Evolutionary conservation across 495 filamentous ascomycete genomes (phyloP), one percentile per base, ranked within the genome.

Genomic region (Penicillium tannophilum): DNA sequence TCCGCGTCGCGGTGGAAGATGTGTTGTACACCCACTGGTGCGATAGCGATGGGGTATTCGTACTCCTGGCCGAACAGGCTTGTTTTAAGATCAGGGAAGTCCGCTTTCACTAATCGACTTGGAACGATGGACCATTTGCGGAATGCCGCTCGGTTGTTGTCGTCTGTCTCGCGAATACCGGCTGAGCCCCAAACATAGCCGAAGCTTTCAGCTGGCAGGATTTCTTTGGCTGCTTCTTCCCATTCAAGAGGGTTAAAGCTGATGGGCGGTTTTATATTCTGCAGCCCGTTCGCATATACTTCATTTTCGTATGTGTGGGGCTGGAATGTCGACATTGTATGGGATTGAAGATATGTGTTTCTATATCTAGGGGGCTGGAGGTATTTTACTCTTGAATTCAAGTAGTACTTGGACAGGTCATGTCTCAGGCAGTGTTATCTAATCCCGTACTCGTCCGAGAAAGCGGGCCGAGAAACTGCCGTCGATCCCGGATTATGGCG

Each of bases 1-100:
- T 84, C 82, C 9, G 68, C 75, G 47, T 79, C 72, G 11, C 55
- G 55, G 63, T 86, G 77, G 60, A 82, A 84, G 36, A 83, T 79
- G 3, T 51, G 52, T 54, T 86, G 79, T 2, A 84, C 82, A 11
- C 83, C 81, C 0, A 85, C 69, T 1, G 82, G 82, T 3, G 80
- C 80, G 63, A 84, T 72, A 3, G 82, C 62, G 26, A 85, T 55
- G 6, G 82, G 82, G 33, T 48, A 66, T 12, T 60, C 33, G 50
- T 63, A 70, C n/a, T 59, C 45, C 2, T 72, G 53, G 3, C 67
- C 66, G 35, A 72, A 70, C 0, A 72, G 23, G 7, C 26, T 60
- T 1, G 60, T 63, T 26, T 48, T 46, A 8, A 71, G 46, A 9
- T 23, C 20, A 1, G 65, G 59, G 28, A 65, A 64, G 20, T 54